Conservation (phyloP, 2,329 filamentous ascomycete genomes). For the Xylariales sp. region DNA sequence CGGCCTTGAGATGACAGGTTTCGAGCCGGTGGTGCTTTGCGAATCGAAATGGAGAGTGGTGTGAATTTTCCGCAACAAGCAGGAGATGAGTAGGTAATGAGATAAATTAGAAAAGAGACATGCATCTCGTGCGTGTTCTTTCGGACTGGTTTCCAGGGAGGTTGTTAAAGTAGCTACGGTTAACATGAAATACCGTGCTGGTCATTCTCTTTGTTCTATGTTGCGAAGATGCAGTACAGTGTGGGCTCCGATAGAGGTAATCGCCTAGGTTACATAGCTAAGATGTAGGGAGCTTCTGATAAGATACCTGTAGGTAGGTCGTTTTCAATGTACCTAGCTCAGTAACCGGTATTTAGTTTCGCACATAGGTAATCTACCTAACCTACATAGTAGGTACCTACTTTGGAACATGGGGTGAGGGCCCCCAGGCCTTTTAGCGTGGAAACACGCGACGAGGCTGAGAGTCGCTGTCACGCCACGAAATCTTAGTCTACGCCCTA, state of each 20-base stretch:
- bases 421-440: conserved; percentile 15
- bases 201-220: conserved; percentile 15
- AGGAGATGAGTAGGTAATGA: conserved; percentile 15
- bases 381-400: conserved; percentile 1
- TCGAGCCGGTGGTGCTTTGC: background rate
- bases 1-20: conserved; percentile 9
- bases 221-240: background rate
- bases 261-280: no score
- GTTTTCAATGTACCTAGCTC: no score
- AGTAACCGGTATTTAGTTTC: no score
- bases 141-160: background rate
- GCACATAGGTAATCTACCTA: background rate
- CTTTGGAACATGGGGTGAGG: background rate
- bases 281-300: no score
- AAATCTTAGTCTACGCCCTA: conserved; percentile 29
- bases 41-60: background rate
- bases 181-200: no score
- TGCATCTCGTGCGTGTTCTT: conserved; percentile 26
- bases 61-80: conserved; percentile 18
- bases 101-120: conserved; percentile 7
- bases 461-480: conserved; percentile 33
- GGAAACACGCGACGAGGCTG: conserved; percentile 46
- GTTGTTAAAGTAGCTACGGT: background rate
- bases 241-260: no score
- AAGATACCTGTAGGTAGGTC: no score